A percentile compares a stretch with the other conserved stretches of the same genome.
Evolutionary conservation across 257 asterid species (phyloP).

Genomic region (Solanum medicagineum): DNA sequence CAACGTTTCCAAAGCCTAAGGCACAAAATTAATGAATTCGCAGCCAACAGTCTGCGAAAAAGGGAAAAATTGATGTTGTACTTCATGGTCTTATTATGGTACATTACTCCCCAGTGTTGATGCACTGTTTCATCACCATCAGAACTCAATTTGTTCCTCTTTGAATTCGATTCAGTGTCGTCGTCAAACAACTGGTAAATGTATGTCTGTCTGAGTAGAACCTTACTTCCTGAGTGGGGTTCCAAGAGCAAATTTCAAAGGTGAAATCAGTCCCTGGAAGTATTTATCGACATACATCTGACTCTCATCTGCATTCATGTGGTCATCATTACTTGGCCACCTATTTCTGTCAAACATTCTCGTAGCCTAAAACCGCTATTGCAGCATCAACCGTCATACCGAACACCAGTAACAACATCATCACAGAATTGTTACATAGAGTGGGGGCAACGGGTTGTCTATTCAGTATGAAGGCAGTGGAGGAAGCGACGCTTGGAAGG

Average conservation of each 20-base stretch:
- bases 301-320: slow-evolving; percentile 4
- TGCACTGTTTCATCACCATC: slow-evolving; percentile 5
- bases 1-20: too few relatives aligned
- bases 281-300: slow-evolving; percentile 46
- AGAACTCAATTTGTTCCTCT: not conserved
- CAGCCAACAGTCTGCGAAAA: too few relatives aligned
- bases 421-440: slow-evolving; percentile 32
- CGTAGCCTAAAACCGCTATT: slow-evolving; percentile 55
- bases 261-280: slow-evolving; percentile 42
- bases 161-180: not conserved
- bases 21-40: too few relatives aligned
- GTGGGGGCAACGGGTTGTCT: too few relatives aligned
- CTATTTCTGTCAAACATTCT: slow-evolving; percentile 57
- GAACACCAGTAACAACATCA: slow-evolving; percentile 52
- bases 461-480: too few relatives aligned
- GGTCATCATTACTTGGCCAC: slow-evolving; percentile 60
- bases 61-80: not conserved
- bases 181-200: slow-evolving; percentile 69
- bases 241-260: slow-evolving; percentile 53
- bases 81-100: slow-evolving; percentile 57
- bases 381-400: slow-evolving; percentile 88
- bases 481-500: too few relatives aligned
- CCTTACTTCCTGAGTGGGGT: slow-evolving; percentile 83
- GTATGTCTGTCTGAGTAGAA: slow-evolving; percentile 38
- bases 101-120: slow-evolving; percentile 67